These are phyloP conservation scores for Wickerhamiella australiensis DNA, from an alignment of 805 yeast genomes.

Conservation along the genomic window DNA sequence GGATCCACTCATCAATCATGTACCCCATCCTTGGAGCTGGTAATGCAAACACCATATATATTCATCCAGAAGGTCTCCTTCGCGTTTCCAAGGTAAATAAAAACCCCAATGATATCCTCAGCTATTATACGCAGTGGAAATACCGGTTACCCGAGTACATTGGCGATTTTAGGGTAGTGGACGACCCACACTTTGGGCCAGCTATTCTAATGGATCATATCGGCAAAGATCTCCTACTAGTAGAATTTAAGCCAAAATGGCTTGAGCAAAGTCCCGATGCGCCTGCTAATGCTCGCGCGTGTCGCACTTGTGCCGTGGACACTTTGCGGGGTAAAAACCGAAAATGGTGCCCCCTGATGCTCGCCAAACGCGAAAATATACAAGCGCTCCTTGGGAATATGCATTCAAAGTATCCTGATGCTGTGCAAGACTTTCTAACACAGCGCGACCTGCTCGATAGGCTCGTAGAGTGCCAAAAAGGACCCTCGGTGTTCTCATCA, in stretches of 20 bases:
- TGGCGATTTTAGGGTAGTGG: conserved; percentile 12
- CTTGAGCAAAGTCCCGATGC: conserved; percentile 35
- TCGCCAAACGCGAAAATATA: conserved; percentile 27
- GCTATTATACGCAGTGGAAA: conserved; percentile 19
- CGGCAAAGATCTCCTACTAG: conserved; percentile 21
- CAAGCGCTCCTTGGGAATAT: conserved; percentile 4
- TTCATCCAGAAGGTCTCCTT: conserved; percentile 29
- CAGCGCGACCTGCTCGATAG: conserved; percentile 18
- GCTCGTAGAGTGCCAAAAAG: conserved; percentile 25
- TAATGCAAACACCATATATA: conserved; percentile 15
- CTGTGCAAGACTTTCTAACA: conserved; percentile 15
- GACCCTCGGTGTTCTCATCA: background rate
- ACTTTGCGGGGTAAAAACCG: conserved; percentile 27
- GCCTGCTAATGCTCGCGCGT: conserved; percentile 30
- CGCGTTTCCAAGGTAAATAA: conserved; percentile 28
- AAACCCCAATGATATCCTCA: conserved; percentile 32
- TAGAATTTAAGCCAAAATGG: conserved; percentile 57
- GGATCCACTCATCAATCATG: background rate
- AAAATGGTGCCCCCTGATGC: conserved; percentile 39
- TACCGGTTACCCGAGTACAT: conserved; percentile 17
- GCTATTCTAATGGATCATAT: conserved; percentile 17
- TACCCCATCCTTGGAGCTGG: conserved; percentile 12
- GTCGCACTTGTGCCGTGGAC: conserved; percentile 49
- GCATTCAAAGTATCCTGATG: conserved; percentile 9
- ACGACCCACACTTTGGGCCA: conserved; percentile 14